A percentile compares a stretch with the other conserved stretches of the same genome.
Evolutionary conservation across 2,329 filamentous ascomycete species (phyloP).

Genomic region (Dendryphion nanum): DNA sequence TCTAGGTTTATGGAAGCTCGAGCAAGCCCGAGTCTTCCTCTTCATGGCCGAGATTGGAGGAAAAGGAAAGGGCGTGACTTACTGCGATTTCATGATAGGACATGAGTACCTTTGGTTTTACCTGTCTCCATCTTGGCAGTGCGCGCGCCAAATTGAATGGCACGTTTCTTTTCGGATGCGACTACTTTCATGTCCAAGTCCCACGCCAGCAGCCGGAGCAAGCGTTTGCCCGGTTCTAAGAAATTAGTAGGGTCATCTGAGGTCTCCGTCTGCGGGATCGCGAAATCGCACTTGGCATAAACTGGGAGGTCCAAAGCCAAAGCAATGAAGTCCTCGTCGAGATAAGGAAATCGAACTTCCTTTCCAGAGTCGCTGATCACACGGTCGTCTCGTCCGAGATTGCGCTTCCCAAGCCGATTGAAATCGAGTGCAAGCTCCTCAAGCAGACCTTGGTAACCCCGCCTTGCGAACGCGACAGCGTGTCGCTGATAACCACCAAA

Average conservation of each 20-base stretch:
- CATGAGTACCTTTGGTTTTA: slow-evolving; percentile 48
- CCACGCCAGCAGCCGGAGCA: slow-evolving; percentile 74
- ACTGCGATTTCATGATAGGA: slow-evolving; percentile 34
- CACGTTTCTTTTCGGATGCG: slow-evolving; percentile 87
- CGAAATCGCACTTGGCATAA: slow-evolving; percentile 87
- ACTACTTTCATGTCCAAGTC: slow-evolving; percentile 69
- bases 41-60: slow-evolving; percentile 26
- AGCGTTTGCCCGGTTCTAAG: slow-evolving; percentile 77
- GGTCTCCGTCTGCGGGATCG: slow-evolving; percentile 24
- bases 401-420: slow-evolving; percentile 82
- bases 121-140: slow-evolving; percentile 48
- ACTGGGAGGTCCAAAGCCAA: slow-evolving; percentile 75
- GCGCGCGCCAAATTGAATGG: slow-evolving; percentile 56
- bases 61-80: slow-evolving; percentile 12
- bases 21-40: slow-evolving; percentile 14
- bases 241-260: slow-evolving; percentile 24
- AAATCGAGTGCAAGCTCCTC: slow-evolving; percentile 86
- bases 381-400: slow-evolving; percentile 89
- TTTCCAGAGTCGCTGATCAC: slow-evolving; percentile 86
- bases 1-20: slow-evolving; percentile 3
- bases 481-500: slow-evolving; percentile 93
- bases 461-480: slow-evolving; percentile 67
- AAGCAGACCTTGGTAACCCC: slow-evolving; percentile 69
- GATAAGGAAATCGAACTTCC: slow-evolving; percentile 85
- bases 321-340: slow-evolving; percentile 82